These are phyloP conservation scores for Ceratocystis ficicola DNA, from an alignment of 2,329 filamentous ascomycete species.

Conservation along the genomic window DNA sequence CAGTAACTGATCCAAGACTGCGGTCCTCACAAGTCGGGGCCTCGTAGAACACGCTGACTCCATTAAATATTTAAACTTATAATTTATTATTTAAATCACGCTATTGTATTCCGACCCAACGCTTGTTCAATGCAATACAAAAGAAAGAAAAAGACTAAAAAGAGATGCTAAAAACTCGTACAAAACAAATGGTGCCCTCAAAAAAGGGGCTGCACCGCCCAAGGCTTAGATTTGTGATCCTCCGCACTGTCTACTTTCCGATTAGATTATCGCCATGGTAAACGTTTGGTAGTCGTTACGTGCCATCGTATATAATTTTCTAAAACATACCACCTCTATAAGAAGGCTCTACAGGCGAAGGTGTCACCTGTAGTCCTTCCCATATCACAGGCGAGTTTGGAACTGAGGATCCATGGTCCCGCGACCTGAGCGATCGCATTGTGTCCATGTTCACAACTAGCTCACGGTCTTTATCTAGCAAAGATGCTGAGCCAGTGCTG, in stretches of 20 bases:
- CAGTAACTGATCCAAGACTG: neutral
- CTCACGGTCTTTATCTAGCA: constrained; percentile 16
- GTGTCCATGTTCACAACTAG: constrained; percentile 10
- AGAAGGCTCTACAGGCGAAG: constrained; percentile 11
- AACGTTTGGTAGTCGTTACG: neutral
- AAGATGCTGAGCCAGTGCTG: constrained; percentile 19
- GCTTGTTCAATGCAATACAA: neutral
- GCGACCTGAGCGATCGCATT: constrained; percentile 17
- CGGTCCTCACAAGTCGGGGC: neutral
- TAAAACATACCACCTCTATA: constrained; percentile 7
- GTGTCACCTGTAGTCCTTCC: neutral
- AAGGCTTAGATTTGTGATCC: neutral
- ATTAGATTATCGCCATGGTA: neutral
- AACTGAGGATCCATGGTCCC: constrained; percentile 8
- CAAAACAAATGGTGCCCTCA: neutral
- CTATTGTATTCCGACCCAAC: neutral
- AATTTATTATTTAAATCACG: neutral
- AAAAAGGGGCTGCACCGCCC: neutral
- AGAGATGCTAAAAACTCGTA: neutral
- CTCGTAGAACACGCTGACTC: neutral
- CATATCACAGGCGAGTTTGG: constrained; percentile 5
- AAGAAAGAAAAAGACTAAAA: neutral
- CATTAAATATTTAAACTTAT: neutral
- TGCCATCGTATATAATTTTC: neutral
- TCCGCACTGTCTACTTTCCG: no score